Percentiles rank a stretch among this genome's conserved stretches.
Conservation (phyloP, 1,284 basidiomycete genomes). For the Exobasidium cylindrosporum region DNA sequence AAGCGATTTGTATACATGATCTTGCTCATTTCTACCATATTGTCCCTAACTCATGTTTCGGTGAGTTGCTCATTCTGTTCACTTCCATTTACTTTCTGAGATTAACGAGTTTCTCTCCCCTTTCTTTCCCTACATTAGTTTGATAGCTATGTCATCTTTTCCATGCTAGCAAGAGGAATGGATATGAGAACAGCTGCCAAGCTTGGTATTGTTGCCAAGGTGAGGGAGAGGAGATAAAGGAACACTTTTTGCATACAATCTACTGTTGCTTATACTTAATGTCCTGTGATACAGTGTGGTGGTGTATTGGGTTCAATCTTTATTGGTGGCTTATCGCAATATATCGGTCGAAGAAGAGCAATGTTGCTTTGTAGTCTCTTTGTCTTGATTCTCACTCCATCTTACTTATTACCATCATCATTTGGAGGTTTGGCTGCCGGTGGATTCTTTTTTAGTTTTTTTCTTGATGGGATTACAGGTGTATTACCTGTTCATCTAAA, state of each 20-base stretch:
- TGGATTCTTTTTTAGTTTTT: background rate
- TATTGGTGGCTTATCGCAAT: background rate
- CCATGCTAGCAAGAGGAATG: background rate
- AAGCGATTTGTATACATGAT: background rate
- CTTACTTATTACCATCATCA: background rate
- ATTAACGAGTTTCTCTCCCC: too few relatives aligned
- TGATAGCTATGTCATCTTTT: background rate
- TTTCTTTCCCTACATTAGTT: too few relatives aligned
- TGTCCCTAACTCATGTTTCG: background rate
- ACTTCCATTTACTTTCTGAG: too few relatives aligned
- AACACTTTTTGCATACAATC: too few relatives aligned
- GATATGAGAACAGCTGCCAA: background rate
- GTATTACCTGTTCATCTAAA: background rate
- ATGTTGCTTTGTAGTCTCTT: background rate
- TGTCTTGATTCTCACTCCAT: background rate
- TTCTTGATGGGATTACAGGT: background rate
- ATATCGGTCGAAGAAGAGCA: background rate
- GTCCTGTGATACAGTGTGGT: too few relatives aligned
- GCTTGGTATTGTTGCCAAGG: background rate
- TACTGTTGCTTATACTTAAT: too few relatives aligned
- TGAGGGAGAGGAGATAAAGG: too few relatives aligned
- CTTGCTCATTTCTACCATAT: background rate
- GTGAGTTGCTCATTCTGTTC: too few relatives aligned
- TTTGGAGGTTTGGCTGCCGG: background rate
- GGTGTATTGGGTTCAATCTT: background rate